Conservation (phyloP, 2,329 filamentous ascomycete species). For the Metarhizium rileyi region DNA sequence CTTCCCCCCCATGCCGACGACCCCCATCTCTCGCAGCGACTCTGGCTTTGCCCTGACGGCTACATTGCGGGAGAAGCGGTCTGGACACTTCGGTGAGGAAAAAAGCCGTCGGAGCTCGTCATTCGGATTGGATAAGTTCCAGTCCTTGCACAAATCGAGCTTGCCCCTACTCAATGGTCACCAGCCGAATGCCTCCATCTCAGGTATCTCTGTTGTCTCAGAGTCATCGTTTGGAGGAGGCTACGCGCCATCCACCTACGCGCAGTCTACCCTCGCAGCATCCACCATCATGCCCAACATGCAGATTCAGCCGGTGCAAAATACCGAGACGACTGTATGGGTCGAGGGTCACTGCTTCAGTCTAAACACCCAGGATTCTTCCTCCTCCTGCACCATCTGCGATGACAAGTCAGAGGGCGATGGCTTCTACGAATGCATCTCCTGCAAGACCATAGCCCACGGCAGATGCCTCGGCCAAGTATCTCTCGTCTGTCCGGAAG, state of each 20-base stretch:
- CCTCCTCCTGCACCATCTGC: conserved; percentile 60
- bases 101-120: conserved; percentile 84
- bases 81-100: conserved; percentile 77
- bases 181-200: conserved; percentile 48
- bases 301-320: conserved; percentile 67
- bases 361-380: conserved; percentile 49
- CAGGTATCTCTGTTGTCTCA: conserved; percentile 50
- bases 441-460: conserved; percentile 50
- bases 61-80: conserved; percentile 86
- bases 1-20: conserved; percentile 67
- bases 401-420: conserved; percentile 64
- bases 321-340: conserved; percentile 74
- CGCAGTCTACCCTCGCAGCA: conserved; percentile 74
- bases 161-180: conserved; percentile 64
- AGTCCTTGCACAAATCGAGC: conserved; percentile 58
- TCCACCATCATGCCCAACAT: conserved; percentile 82
- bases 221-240: conserved; percentile 59
- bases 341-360: conserved; percentile 77
- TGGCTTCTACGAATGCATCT: conserved; percentile 64
- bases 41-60: conserved; percentile 81
- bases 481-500: conserved; percentile 52
- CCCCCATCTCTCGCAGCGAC: conserved; percentile 79
- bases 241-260: conserved; percentile 77
- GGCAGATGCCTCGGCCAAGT: conserved; percentile 52
- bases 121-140: conserved; percentile 67